Base-by-base conservation (phyloP, 495 filamentous ascomycete genomes). In the Rhypophila decipiens region DNA sequence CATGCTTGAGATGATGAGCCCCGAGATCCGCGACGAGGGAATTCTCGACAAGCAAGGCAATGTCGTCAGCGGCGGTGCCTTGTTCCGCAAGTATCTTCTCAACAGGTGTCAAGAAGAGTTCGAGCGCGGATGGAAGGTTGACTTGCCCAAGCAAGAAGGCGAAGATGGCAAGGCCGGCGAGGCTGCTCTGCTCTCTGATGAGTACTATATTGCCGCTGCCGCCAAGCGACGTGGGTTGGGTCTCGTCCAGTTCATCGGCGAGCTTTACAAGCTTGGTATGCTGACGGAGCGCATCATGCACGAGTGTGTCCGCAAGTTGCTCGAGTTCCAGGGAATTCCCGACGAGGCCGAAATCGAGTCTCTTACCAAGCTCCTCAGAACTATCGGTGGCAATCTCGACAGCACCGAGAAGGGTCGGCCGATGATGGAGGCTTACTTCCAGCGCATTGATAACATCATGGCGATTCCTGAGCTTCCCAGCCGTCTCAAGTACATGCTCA, bases 211-310 rank as follows among this genome's bases (percentile, higher is more conserved):
- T 50, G 93, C 90, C 42, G 94, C 94, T 31, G 90, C 91, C 50
- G 91, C 93, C 46, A 99, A 99, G 75, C 84, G 93, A 67, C 85
- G 88, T 65, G 93, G 93, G 70, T 84, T 99, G 51, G 93, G 93
- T 81, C 77, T 99, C 43, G 90, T 99, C 55, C 90, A 96, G 68
- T 97, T 99, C 73, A 99, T 99, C 66, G 93, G 93, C 71, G 93
- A 98, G 65, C 82, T 98, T 31, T 98, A 93, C 81, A 97, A 97
- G 75, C 80, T 98, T 51, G 81, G 84, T 57, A 99, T 99, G 93
- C 78, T 99, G 67, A 99, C 93, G 39, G 86, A 95, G 64, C 88
- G 90, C 67, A 97, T 98, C 72, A 98, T 99, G 93, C 94, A 97
- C 72, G 89, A 96, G 71, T 99, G 93, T 77, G 88, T 97, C 11